A percentile compares a stretch with the other conserved stretches of the same genome.
These are phyloP conservation scores for Penicillium daleae DNA, from an alignment of 495 filamentous ascomycete species.

Conservation along the genomic window DNA sequence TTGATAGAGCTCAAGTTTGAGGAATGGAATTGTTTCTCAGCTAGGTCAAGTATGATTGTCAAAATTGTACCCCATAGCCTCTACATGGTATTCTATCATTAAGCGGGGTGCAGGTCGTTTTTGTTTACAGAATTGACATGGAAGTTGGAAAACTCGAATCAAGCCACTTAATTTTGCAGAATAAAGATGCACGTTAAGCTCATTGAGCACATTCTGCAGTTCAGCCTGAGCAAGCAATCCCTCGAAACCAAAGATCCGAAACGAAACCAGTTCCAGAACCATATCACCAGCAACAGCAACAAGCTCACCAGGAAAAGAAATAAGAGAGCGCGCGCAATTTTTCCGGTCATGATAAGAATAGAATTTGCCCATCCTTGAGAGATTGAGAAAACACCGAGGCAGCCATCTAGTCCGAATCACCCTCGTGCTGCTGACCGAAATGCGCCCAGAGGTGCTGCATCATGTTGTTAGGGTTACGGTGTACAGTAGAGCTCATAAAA, in stretches of 20 bases:
- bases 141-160: neutral
- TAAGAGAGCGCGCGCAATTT: neutral
- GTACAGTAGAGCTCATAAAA: neutral
- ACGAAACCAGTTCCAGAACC: neutral
- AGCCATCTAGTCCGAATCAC: neutral
- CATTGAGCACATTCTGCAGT: neutral
- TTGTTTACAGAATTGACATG: too few relatives aligned
- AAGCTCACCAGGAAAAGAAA: neutral
- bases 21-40: too few relatives aligned
- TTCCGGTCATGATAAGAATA: neutral
- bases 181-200: neutral
- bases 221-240: neutral
- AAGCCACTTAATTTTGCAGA: neutral
- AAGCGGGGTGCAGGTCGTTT: too few relatives aligned
- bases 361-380: neutral
- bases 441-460: slow-evolving; percentile 9
- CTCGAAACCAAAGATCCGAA: neutral
- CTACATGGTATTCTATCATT: too few relatives aligned
- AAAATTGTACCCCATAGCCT: too few relatives aligned
- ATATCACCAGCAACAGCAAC: neutral
- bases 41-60: too few relatives aligned
- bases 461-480: neutral
- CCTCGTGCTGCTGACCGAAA: neutral
- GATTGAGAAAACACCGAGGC: neutral
- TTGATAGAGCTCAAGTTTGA: too few relatives aligned